Percentiles rank a stretch among this genome's conserved stretches.
Conservation (phyloP, 495 filamentous ascomycete genomes). For the Penicillium arizonense region DNA sequence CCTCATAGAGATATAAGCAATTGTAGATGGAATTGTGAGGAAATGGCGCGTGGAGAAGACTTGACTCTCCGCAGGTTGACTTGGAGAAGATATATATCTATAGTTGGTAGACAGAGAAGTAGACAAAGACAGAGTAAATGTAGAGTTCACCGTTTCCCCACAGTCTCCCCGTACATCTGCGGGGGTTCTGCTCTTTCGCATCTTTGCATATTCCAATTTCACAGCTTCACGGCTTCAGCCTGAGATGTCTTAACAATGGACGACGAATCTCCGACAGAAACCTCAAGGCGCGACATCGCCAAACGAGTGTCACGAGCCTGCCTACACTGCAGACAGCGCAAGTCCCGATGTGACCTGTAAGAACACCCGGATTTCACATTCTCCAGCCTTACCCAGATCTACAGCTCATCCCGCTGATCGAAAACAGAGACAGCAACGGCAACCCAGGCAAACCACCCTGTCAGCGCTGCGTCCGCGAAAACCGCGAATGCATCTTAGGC, state of each 20-base stretch:
- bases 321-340: slow-evolving; percentile 60
- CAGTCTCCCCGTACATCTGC: too few relatives aligned
- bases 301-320: slow-evolving; percentile 64
- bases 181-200: too few relatives aligned
- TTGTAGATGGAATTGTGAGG: too few relatives aligned
- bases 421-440: slow-evolving; percentile 43
- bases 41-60: too few relatives aligned
- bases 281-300: slow-evolving; percentile 20
- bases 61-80: too few relatives aligned
- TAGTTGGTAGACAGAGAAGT: too few relatives aligned
- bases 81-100: too few relatives aligned
- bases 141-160: too few relatives aligned
- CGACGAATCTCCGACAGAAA: slow-evolving; percentile 3
- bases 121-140: too few relatives aligned
- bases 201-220: too few relatives aligned
- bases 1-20: not conserved
- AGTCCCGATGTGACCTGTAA: slow-evolving; percentile 64
- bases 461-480: slow-evolving; percentile 56
- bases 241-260: slow-evolving; percentile 5
- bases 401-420: slow-evolving; percentile 19
- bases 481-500: slow-evolving; percentile 59
- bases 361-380: slow-evolving; percentile 12
- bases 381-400: slow-evolving; percentile 10
- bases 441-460: slow-evolving; percentile 54
- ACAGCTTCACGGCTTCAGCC: too few relatives aligned